phyloP scores from a whole-genome alignment of 2,329 filamentous ascomycete genomes.

The Aureobasidium sp. region DNA sequence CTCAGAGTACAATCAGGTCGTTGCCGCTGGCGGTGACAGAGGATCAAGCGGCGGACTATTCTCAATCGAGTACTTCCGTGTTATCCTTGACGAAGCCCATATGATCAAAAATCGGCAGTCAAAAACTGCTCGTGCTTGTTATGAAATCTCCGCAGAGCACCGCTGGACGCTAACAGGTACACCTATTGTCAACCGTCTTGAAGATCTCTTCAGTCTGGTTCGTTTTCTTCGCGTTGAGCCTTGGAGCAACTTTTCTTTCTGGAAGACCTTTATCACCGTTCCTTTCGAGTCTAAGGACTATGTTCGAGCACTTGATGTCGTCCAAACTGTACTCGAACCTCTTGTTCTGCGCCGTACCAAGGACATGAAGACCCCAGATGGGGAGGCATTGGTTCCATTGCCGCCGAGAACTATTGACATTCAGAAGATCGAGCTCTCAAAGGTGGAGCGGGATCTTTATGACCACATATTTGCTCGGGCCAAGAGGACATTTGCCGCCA shows the following conservation, averaged over 20 bases:
- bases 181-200: conserved; percentile 90
- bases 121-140: conserved; percentile 92
- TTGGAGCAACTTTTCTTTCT: conserved; percentile 98
- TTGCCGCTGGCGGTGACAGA: conserved; percentile 58
- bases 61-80: conserved; percentile 85
- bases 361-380: conserved; percentile 93
- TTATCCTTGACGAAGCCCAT: conserved; percentile 94
- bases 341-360: conserved; percentile 93
- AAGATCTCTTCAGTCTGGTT: conserved; percentile 89
- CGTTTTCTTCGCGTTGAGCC: conserved; percentile 90
- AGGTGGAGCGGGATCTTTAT: conserved; percentile 83
- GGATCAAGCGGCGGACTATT: conserved; percentile 65
- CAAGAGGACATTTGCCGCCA: conserved; percentile 76
- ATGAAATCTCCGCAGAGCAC: conserved; percentile 76
- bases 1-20: conserved; percentile 77
- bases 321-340: conserved; percentile 92
- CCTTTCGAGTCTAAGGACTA: conserved; percentile 96
- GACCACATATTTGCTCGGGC: conserved; percentile 80
- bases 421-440: conserved; percentile 77
- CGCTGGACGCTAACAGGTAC: conserved; percentile 93
- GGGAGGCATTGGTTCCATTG: conserved; percentile 71
- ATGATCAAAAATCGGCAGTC: conserved; percentile 81
- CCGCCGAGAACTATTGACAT: conserved; percentile 78
- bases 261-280: conserved; percentile 97
- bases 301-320: conserved; percentile 85